Conservation (phyloP, 345 rosid species). For the Anacardium occidentale region DNA sequence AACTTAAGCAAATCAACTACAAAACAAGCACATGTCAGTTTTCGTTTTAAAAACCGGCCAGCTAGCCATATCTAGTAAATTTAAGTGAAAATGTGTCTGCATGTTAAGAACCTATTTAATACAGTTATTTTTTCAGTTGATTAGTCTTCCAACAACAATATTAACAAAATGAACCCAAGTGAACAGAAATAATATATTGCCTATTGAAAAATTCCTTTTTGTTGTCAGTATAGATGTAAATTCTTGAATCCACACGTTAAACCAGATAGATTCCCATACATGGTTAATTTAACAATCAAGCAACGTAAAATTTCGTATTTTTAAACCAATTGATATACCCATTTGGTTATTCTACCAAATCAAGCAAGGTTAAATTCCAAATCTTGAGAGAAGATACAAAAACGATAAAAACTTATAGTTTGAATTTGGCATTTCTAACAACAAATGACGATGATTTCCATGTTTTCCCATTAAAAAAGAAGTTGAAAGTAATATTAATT, state of each 20-base stretch:
- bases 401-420: not conserved
- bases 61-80: not conserved
- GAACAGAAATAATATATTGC: not conserved
- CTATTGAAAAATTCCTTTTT: not conserved
- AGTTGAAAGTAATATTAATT: not conserved
- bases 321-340: not conserved
- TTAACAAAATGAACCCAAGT: not conserved
- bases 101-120: not conserved
- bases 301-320: not conserved
- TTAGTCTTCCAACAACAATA: not conserved
- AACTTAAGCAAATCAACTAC: not conserved
- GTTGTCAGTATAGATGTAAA: not conserved
- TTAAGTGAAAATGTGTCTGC: not conserved
- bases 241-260: too few species aligned
- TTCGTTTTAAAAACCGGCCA: not conserved
- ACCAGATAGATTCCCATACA: not conserved
- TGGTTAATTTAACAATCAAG: not conserved
- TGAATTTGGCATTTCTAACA: not conserved
- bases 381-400: not conserved
- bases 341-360: slow-evolving; percentile 5
- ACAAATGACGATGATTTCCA: not conserved
- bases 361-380: not conserved
- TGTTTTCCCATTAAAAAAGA: not conserved
- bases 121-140: slow-evolving; percentile 4
- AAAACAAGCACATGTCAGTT: not conserved